Conservation (phyloP, 1,284 basidiomycete species). For the Sporisorium reilianum region DNA sequence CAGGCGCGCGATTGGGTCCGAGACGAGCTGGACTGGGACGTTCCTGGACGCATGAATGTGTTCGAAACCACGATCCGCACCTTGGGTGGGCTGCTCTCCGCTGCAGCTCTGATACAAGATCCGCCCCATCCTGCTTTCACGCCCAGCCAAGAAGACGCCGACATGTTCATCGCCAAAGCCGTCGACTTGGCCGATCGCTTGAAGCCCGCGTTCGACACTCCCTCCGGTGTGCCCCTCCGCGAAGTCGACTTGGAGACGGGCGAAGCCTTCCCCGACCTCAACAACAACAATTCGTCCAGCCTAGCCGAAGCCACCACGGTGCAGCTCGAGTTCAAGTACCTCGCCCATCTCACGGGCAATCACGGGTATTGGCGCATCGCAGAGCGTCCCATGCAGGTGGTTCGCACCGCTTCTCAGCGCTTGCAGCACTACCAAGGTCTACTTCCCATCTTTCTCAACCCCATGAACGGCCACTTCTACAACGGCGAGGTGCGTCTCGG, state of each 20-base stretch:
- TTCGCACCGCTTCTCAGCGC: constrained; percentile 30
- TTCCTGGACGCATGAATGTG: constrained; percentile 84
- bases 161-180: constrained; percentile 67
- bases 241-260: constrained; percentile 80
- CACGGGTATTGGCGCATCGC: constrained; percentile 83
- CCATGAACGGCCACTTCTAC: constrained; percentile 78
- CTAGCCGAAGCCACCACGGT: constrained; percentile 74
- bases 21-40: constrained; percentile 79
- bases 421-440: constrained; percentile 76
- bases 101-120: constrained; percentile 69
- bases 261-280: constrained; percentile 76
- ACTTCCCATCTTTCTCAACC: constrained; percentile 82
- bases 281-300: constrained; percentile 79
- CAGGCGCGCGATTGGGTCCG: constrained; percentile 84
- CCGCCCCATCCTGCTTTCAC: constrained; percentile 50
- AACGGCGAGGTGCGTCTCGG: constrained; percentile 85
- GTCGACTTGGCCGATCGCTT: constrained; percentile 85
- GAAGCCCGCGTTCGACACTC: constrained; percentile 79
- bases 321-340: constrained; percentile 78
- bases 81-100: constrained; percentile 84
- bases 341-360: constrained; percentile 83
- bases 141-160: constrained; percentile 51
- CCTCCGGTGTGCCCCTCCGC: constrained; percentile 83
- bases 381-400: constrained; percentile 72
- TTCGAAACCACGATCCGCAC: constrained; percentile 91